Evolutionary conservation across 1,284 basidiomycete species (phyloP), one percentile per base, ranked within the genome.

Genomic region (Pseudozyma thailandica): DNA sequence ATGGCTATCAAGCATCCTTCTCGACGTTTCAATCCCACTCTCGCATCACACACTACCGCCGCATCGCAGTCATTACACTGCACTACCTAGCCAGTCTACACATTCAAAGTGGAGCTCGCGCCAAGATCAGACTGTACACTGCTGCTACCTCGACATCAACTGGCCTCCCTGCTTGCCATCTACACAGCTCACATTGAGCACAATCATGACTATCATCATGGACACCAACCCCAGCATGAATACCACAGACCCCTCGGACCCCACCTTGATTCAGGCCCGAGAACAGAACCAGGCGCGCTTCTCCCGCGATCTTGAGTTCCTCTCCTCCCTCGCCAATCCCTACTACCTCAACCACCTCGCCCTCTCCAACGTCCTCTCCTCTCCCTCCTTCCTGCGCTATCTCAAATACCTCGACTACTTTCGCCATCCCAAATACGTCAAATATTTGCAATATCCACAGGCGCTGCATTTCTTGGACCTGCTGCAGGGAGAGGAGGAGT

Each of bases 301-400:
- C 53, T 74, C 77, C 12, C 66, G 68, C 45, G 75, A 80, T 18
- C 74, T 79, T 31, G 77, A 79, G 39, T 79, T 80, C 53, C 53
- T 78, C 28, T 78, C 75, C 0, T 75, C 79, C 6, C 75, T 80
- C 43, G 70, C 77, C 62, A 78, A 77, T 43, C 77, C 79, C 6
- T 73, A 59, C 59, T 80, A 79, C 56, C 60, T 80, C 48, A 69
- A 75, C 55, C 61, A 72, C 43, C 72, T 80, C 18, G 74, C 79
- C 13, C 60, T 69, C 28, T 64, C 73, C 15, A 66, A 59, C 23
- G 69, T 62, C 20, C 60, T 80, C 20, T 55, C 70, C 4, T 59
- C 74, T 8, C 52, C 73, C 6, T 23, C 62, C 7, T 79, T 80
- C 47, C 60, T 74, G 25, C 63, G 73, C 20, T 80, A 80, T 46